Percentiles rank a stretch among this genome's conserved stretches.
Evolutionary conservation across 805 yeast genomes (phyloP).

Genomic region (Schwanniomyces polymorphus): DNA sequence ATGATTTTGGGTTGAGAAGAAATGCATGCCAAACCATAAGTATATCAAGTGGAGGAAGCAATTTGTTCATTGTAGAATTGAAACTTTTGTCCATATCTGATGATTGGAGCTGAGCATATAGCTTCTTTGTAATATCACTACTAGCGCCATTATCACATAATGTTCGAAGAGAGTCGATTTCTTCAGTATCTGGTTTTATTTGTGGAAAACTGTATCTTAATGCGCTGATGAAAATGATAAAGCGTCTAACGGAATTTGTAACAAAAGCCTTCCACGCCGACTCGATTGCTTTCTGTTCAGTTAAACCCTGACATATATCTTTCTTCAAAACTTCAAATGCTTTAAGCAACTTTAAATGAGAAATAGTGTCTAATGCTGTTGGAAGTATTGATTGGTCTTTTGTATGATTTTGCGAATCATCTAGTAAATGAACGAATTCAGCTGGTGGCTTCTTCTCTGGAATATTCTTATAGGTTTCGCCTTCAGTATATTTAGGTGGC

Average conservation of each 20-base stretch:
- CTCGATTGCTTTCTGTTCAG: slow-evolving; percentile 3
- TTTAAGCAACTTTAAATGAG: slow-evolving; percentile 22
- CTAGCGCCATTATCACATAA: no score
- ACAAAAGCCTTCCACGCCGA: slow-evolving; percentile 22
- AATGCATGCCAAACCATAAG: slow-evolving; percentile 23
- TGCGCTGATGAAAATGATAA: slow-evolving; percentile 19
- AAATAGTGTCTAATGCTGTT: slow-evolving; percentile 11
- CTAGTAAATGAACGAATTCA: no score
- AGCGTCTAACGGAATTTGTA: slow-evolving; percentile 20
- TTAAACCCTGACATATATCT: slow-evolving; percentile 4
- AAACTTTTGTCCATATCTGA: not conserved
- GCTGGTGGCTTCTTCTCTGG: no score
- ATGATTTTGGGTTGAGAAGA: slow-evolving; percentile 15
- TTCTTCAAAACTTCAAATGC: slow-evolving; percentile 18
- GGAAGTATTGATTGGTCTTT: no score
- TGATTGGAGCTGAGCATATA: no score
- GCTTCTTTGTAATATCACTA: no score
- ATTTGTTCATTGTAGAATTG: not conserved
- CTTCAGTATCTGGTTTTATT: not conserved
- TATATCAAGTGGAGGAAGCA: slow-evolving; percentile 20
- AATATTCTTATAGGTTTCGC: no score
- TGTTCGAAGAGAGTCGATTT: not conserved
- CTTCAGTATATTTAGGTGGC: no score
- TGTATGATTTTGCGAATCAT: no score
- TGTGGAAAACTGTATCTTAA: slow-evolving; percentile 1